Base-by-base conservation (phyloP, 805 yeast species). In the Kodamaea hsintzibuensis region DNA sequence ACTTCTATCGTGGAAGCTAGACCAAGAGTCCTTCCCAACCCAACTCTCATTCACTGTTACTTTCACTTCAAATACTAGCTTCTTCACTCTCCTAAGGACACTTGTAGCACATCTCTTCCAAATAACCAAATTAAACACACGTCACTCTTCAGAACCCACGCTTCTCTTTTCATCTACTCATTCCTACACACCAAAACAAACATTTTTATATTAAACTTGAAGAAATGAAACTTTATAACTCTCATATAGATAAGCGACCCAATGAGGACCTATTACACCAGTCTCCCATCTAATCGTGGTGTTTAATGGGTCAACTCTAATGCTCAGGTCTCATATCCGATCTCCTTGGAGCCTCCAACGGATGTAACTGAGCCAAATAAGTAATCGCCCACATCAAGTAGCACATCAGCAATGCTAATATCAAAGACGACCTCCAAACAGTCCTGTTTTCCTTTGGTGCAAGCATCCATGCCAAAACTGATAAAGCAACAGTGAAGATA, bases 331-430 rank as follows among this genome's bases (percentile, higher is more conserved):
- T 85, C 68, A 91, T 73, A 65, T 92, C 97, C 1, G 96, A 83
- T 63, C 98, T 84, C 69, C 88, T 88, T 42, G 98, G 98, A 43
- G 83, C 91, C 55, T 90, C 96, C 64, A 92, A 78, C 6, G 98
- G 98, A 71, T 92, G 97, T 55, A 92, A 76, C 69, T 92, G 98
- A 54, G 84, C 80, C 60, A 91, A 77, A 67, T 91, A 91, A 7
- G 98, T 91, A 64, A 91, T 85, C 33, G 97, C 98, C 96, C 96
- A 89, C 92, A 89, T 86, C 65, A 89, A 76, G 69, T 80, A 89
- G 74, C 89, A 85, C 92, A 89, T 85, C 18, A 90, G 80, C 61
- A 89, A 69, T 7, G 89, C 80, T 58, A 89, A 76, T 49, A 85
- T 83, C 42, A 76, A 66, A 71, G 85, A 73, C 1, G 79, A 74